A percentile compares a stretch with the other conserved stretches of the same genome.
Conservation (phyloP, 176 grass and related monocot genomes). For the Oryza australiensis region DNA sequence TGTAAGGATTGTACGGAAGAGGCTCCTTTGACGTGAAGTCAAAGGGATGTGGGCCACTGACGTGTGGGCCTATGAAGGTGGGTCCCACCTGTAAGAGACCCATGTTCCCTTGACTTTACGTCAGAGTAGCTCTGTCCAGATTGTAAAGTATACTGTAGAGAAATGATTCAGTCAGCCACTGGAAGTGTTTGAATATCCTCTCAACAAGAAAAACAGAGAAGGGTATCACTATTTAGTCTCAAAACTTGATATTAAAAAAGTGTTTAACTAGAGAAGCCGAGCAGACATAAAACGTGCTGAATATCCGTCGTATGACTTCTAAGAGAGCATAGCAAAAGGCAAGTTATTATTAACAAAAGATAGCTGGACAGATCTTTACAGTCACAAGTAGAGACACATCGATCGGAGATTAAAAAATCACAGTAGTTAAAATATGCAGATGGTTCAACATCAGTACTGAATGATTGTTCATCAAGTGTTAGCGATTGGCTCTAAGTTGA, state of each 20-base stretch:
- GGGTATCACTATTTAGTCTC: background rate
- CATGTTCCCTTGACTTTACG: too few species aligned
- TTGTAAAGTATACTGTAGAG: too few species aligned
- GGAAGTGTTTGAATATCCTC: background rate
- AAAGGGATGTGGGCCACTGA: too few species aligned
- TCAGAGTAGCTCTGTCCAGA: too few species aligned
- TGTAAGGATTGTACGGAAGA: too few species aligned
- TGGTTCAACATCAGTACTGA: background rate
- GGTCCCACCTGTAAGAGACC: too few species aligned
- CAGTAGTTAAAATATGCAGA: background rate
- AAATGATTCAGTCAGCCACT: background rate
- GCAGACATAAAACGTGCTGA: background rate
- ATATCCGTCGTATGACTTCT: background rate
- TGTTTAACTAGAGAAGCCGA: background rate
- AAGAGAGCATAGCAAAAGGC: background rate
- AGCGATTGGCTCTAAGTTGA: constrained; percentile 21
- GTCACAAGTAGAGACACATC: background rate
- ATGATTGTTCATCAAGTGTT: background rate
- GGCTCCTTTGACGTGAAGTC: too few species aligned
- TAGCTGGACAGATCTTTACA: background rate
- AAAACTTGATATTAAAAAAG: background rate
- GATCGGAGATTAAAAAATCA: background rate
- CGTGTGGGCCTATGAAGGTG: too few species aligned
- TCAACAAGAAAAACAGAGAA: too few species aligned
- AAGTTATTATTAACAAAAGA: constrained; percentile 4